Evolutionary conservation across 306 rosid genomes (phyloP).

Genomic region (Hippophae gyantsensis): DNA sequence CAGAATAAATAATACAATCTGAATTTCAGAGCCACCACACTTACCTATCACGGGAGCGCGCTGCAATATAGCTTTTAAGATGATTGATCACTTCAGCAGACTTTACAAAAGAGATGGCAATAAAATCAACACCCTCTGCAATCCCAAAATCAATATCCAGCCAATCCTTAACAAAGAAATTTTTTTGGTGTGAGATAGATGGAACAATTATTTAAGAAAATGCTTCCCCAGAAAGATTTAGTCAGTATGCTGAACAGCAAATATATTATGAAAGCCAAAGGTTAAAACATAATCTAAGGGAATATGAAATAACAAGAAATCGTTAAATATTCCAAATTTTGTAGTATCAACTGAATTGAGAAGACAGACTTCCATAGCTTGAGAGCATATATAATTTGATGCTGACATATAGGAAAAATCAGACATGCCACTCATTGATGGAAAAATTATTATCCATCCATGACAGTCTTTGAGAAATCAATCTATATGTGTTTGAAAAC

Average conservation of each 20-base stretch:
- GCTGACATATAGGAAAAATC: too few species aligned
- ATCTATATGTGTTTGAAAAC: too few species aligned
- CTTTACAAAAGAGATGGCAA: slow-evolving; percentile 93
- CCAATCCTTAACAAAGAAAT: slow-evolving; percentile 68
- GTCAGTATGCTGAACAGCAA: slow-evolving; percentile 4
- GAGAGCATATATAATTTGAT: too few species aligned
- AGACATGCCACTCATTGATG: too few species aligned
- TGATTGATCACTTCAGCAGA: slow-evolving; percentile 98
- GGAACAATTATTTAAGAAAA: slow-evolving; percentile 6
- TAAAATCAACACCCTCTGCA: slow-evolving; percentile 90
- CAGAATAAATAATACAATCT: too few species aligned
- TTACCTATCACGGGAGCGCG: slow-evolving; percentile 77
- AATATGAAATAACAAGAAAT: too few species aligned
- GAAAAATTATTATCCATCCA: too few species aligned
- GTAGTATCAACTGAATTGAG: too few species aligned
- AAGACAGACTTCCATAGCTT: too few species aligned
- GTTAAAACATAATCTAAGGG: too few species aligned
- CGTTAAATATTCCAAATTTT: too few species aligned
- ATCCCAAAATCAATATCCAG: slow-evolving; percentile 97
- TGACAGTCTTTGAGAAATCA: too few species aligned
- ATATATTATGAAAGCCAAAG: neutral
- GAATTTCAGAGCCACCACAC: neutral
- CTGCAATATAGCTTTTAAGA: slow-evolving; percentile 95
- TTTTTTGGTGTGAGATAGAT: slow-evolving; percentile 25
- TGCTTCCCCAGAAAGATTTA: neutral